Base-by-base conservation (phyloP, 257 asterid genomes). In the Haberlea rhodopensis region DNA sequence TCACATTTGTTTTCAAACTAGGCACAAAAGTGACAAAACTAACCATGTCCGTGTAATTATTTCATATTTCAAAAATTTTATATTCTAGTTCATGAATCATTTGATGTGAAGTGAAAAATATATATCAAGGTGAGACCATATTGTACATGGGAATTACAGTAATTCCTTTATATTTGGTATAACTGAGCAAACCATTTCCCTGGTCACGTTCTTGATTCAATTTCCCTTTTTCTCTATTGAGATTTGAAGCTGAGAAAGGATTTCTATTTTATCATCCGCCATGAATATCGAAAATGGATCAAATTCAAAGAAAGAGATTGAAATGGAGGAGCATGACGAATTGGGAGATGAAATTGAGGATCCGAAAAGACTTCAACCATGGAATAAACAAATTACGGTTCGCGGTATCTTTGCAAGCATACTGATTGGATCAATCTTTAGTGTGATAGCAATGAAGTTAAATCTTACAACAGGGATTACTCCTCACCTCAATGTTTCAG, bases 401-500 rank as follows among this genome's bases (percentile, higher is more conserved):
- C 76, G 97, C 22, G 95, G 88, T 37, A 26, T 86, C 3, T 21
- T 84, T 2, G 83, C 86, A 0, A 91, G 97, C 57, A 43, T 72
- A 8, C 2, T 86, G 16, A 81, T 91, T 5, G 97, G 97, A 15
- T 65, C 84, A 19, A 63, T 86, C 19, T 88, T 81, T 73, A 88
- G 96, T 58, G 64, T 91, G 7, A 86, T 91, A 37, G 83, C 81
- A 19, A 88, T 86, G 96, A 88, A 86, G 75, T 68, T 91, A 45
- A 82, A 77, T 65, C 88, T 91, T 9, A 91, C 97, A 1, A 86
- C 97, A 0, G 97, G 97, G 31, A 76, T 91, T 49, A 80, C 86
- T 57, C 96, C 97, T 0, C 83, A 91, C 75, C 89, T 91, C 56
- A 91, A 91, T 25, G 91, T 86, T 37, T 87, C 96, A 1, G 96